Base-by-base conservation (phyloP, 2,329 filamentous ascomycete species). In the Chaetomium sp. region DNA sequence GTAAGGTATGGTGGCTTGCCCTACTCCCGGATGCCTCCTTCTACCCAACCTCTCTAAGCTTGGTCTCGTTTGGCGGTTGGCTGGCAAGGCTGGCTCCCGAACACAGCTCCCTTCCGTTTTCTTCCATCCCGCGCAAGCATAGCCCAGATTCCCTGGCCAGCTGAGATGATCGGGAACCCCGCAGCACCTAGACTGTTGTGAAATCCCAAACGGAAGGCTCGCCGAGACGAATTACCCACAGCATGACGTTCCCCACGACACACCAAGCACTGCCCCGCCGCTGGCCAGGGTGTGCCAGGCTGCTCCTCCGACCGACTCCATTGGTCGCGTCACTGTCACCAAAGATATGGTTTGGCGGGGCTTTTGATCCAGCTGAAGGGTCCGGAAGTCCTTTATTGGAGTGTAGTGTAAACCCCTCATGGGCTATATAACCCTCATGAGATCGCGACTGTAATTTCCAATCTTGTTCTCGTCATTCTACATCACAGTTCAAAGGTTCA, bases 341-440 rank as follows among this genome's bases (percentile, higher is more conserved):
- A n/a, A 9, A 52, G 19, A 32, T 36, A 41, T 12, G 11, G 44
- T 51, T 49, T 52, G 48, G 45, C 35, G 11, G 32, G 43, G 50
- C 44, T n/a, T 49, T 42, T 49, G 46, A 49, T 41, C 54, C 58
- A 63, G 60, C 60, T 62, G 60, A 61, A 52, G 10, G 34, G 27
- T 35, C 54, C 46, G 43, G 50, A 37, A 56, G 53, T 48, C 35
- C 34, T 3, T 27, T 27, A 27, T n/a, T n/a, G n/a, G n/a, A n/a
- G 3, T 27, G 19, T 27, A 27, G 19, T 27, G 19, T 27, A 27
- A 27, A 27, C 19, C 19, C 19, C 19, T 55, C 59, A 57, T 11
- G n/a, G n/a, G n/a, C 19, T 44, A 54, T 53, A 54, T 52, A 44
- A 40, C 36, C 11, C 48, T 37, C 11, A 32, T 14, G 48, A 9